Percentiles rank a stretch among this genome's conserved stretches.
These are phyloP conservation scores for Aspergillus bertholletiae DNA, from an alignment of 495 filamentous ascomycete genomes.

Conservation along the genomic window DNA sequence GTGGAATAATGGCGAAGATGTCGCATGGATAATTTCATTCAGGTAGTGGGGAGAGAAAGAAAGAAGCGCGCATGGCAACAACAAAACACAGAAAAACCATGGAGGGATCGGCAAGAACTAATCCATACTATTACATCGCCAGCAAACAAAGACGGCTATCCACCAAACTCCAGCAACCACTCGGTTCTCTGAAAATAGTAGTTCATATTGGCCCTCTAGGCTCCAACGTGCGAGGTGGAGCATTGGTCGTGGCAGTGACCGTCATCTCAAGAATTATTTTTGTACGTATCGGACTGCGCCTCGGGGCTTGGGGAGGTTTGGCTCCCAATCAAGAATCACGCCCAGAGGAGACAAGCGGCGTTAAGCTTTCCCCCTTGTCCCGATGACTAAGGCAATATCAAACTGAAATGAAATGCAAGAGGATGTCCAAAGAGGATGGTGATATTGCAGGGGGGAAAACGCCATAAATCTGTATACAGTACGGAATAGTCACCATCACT, in stretches of 20 bases:
- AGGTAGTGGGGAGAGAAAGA: not conserved
- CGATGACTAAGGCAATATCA: not conserved
- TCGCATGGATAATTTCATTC: not conserved
- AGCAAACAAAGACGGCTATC: not conserved
- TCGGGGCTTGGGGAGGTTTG: not conserved
- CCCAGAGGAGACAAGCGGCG: not conserved
- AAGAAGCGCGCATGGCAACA: no score
- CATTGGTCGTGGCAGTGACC: not conserved
- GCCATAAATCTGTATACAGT: no score
- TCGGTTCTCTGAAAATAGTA: not conserved
- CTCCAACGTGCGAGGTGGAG: no score
- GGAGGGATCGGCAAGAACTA: not conserved
- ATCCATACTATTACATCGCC: not conserved
- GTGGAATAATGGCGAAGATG: not conserved
- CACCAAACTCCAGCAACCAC: not conserved
- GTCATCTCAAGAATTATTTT: not conserved
- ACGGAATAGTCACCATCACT: no score
- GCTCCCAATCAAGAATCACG: not conserved
- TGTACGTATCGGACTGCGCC: not conserved
- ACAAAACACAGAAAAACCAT: not conserved
- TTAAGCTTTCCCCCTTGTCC: conserved; percentile 1
- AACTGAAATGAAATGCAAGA: no score
- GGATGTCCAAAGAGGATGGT: no score
- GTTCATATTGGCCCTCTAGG: no score
- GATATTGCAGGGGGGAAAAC: no score